phyloP scores from a whole-genome alignment of 129 eudicot genomes.

The Artemisia annua region DNA sequence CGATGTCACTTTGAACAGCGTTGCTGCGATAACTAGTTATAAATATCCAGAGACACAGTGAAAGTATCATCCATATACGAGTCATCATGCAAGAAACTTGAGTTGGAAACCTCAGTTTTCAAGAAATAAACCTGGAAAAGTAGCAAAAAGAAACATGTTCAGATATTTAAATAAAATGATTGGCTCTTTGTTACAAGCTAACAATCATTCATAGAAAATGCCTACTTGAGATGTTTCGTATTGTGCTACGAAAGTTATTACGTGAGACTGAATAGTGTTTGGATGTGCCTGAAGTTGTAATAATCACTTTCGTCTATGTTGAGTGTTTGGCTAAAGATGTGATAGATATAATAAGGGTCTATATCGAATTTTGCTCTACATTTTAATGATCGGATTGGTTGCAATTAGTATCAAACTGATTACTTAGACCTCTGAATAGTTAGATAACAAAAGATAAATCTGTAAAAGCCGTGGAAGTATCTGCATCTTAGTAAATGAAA shows the following conservation, averaged over 20 bases:
- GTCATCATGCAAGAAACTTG: not conserved
- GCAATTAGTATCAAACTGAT: not conserved
- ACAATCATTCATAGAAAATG: not conserved
- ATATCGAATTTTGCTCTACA: not conserved
- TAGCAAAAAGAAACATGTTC: conserved; percentile 1
- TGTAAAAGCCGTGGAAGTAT: too few relatives aligned
- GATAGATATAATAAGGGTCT: not conserved
- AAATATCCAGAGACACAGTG: too few relatives aligned
- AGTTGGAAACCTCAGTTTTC: conserved; percentile 15
- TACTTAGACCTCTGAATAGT: not conserved
- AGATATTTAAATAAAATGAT: not conserved
- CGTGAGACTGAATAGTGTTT: not conserved
- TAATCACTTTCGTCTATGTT: not conserved
- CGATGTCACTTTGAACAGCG: too few relatives aligned
- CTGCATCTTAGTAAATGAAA: not conserved
- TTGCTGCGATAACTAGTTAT: too few relatives aligned
- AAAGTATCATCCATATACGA: too few relatives aligned
- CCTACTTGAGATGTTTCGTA: not conserved
- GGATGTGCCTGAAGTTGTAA: not conserved
- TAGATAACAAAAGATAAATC: not conserved
- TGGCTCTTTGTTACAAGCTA: not conserved
- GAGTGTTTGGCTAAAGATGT: not conserved
- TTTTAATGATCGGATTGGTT: not conserved
- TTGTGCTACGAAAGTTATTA: not conserved
- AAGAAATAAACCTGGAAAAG: conserved; percentile 32